Base-by-base conservation (phyloP, 73 alveolate genomes). In the Blepharisma stoltei region DNA sequence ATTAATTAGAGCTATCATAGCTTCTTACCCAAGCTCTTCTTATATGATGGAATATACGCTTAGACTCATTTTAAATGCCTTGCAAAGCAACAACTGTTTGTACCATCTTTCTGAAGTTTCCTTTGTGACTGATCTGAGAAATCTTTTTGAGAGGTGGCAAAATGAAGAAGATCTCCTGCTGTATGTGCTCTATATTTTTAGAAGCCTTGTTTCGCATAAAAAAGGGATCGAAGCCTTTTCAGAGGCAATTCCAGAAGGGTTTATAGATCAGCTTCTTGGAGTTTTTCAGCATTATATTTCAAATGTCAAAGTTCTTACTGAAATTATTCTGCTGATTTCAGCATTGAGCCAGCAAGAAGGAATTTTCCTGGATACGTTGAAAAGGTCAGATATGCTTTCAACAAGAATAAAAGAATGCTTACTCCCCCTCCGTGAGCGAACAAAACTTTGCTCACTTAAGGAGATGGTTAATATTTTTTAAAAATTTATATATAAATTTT, bases 11-110 rank as follows among this genome's bases (percentile, higher is more conserved):
- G 11, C 14, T 14, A 14, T 60, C 4, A 20, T 60, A 1, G 73
- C 14, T 20, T 14, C 14, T 20, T 60, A 60, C 47, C 23, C 46
- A 14, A 25, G 18, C 14, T 60, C 73, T 60, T 14, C 18, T 60
- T 60, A 20, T 60, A 60, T 60, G 73, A 60, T 60, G 73, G 73
- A 60, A 47, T 60, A 60, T 60, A 38, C 23, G 46, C 23, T 60
- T n/a, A 0, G 23, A 25, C 45, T 60, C 2, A 25, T 60, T 9
- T 60, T 60, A 25, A 60, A 60, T 25, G 73, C 46, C 73, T 25
- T 60, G 46, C 73, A 60, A 25, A 60, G 23, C 46, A 60, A 25
- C 46, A 60, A 60, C 5, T 60, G 73, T 38, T 25, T 60, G 2
- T 60, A 60, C 47, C 73, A 60, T 25, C 46, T 60, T 14, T 60